Evolutionary conservation across 306 rosid species (phyloP).

Genomic region (Quillaja saponaria): DNA sequence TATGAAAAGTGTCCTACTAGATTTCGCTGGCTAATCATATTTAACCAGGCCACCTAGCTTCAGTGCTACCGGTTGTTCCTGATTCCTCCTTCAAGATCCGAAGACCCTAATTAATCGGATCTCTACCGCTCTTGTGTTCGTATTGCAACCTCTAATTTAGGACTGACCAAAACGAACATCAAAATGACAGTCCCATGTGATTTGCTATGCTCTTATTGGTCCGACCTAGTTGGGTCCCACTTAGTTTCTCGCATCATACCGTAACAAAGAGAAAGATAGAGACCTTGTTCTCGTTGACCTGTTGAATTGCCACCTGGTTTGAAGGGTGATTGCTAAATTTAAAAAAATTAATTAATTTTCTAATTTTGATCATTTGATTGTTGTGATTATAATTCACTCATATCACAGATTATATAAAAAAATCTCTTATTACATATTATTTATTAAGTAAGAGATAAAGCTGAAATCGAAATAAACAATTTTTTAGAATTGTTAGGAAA

Average conservation of each 20-base stretch:
- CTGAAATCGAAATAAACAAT: no score
- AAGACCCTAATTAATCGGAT: conserved; percentile 19
- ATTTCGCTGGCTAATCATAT: no score
- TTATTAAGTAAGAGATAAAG: no score
- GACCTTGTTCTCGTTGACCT: conserved; percentile 31
- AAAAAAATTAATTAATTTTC: no score
- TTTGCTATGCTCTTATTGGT: conserved; percentile 20
- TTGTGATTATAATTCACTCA: no score
- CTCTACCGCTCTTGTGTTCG: background rate
- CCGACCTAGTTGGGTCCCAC: background rate
- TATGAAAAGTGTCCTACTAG: no score
- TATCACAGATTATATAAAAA: no score
- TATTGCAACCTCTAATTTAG: conserved; percentile 4
- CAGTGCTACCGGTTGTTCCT: background rate
- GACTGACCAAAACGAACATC: conserved; percentile 8
- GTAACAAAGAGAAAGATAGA: conserved; percentile 6
- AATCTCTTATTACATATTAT: no score
- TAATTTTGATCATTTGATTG: no score
- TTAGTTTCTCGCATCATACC: background rate
- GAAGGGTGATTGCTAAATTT: no score
- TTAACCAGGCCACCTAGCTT: background rate
- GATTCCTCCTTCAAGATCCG: background rate
- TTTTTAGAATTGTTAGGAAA: no score
- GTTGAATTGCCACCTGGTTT: conserved; percentile 26
- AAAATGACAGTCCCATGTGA: conserved; percentile 40